Evolutionary conservation across 2,329 filamentous ascomycete genomes (phyloP).

Genomic region (Diaporthe australafricana): DNA sequence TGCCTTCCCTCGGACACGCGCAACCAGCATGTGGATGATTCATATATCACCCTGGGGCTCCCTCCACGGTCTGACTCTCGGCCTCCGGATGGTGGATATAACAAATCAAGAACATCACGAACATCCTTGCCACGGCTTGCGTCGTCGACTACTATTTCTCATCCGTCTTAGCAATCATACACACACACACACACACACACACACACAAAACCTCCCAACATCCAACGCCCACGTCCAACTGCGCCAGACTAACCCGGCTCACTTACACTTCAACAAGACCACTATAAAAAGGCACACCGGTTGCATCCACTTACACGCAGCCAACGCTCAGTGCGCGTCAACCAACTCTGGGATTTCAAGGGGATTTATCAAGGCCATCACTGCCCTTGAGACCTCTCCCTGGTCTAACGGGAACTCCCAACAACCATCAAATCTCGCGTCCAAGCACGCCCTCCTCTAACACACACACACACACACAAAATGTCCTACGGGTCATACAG

Average conservation of each 20-base stretch:
- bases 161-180: not conserved
- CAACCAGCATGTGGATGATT: slow-evolving; percentile 33
- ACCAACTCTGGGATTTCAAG: not conserved
- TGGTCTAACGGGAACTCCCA: not conserved
- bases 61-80: slow-evolving; percentile 28
- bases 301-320: slow-evolving; percentile 32
- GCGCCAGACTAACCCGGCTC: slow-evolving; percentile 12
- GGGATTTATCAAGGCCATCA: slow-evolving; percentile 11
- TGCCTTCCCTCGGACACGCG: slow-evolving; percentile 35
- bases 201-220: not conserved
- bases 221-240: slow-evolving; percentile 1
- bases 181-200: not conserved
- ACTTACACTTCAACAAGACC: slow-evolving; percentile 5
- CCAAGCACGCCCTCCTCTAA: slow-evolving; percentile 42
- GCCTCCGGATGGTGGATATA: slow-evolving; percentile 19
- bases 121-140: not conserved
- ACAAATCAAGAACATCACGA: slow-evolving; percentile 21
- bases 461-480: slow-evolving; percentile 43
- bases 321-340: slow-evolving; percentile 8
- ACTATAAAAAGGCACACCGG: slow-evolving; percentile 19
- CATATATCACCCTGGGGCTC: slow-evolving; percentile 37
- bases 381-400: not conserved
- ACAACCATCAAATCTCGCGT: slow-evolving; percentile 34
- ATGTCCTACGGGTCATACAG: slow-evolving; percentile 63
- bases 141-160: not conserved